Evolutionary conservation across 108 stramenopile species (phyloP).

Genomic region (Pseudonitzschia multiseries): DNA sequence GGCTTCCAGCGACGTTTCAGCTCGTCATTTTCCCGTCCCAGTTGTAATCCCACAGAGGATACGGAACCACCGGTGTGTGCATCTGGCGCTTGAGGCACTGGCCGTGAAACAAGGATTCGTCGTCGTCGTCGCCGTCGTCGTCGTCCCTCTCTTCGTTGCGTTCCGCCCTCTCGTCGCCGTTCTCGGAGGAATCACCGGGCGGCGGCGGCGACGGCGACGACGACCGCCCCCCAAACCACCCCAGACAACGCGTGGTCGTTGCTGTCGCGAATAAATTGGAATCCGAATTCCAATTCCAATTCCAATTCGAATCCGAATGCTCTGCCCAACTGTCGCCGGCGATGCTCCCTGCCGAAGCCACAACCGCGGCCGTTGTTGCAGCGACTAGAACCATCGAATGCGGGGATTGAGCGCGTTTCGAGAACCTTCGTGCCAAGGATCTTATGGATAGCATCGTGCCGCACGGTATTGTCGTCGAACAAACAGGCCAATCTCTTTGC

Average conservation of each 20-base stretch:
- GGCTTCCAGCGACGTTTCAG: slow-evolving; percentile 34
- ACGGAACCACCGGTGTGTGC: slow-evolving; percentile 35
- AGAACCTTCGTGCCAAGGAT: neutral
- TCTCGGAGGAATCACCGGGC: neutral
- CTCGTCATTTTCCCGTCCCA: slow-evolving; percentile 42
- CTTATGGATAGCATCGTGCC: neutral
- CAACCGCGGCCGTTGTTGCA: neutral
- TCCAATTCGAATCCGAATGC: too few species aligned
- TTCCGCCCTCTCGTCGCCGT: too few species aligned
- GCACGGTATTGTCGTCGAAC: too few species aligned
- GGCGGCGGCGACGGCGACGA: too few species aligned
- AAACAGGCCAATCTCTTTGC: too few species aligned
- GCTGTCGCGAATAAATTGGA: neutral
- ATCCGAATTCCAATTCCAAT: too few species aligned
- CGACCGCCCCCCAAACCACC: too few species aligned
- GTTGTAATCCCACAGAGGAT: slow-evolving; percentile 54
- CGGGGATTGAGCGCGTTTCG: neutral
- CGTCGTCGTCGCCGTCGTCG: neutral
- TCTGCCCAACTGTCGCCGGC: neutral
- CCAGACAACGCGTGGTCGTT: neutral
- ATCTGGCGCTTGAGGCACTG: slow-evolving; percentile 45
- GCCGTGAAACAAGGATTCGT: slow-evolving; percentile 27
- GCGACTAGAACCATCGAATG: neutral
- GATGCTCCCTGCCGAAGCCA: neutral
- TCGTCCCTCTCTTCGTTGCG: too few species aligned